Conservation (phyloP, 345 rosid genomes). For the Dipteronia sinensis region DNA sequence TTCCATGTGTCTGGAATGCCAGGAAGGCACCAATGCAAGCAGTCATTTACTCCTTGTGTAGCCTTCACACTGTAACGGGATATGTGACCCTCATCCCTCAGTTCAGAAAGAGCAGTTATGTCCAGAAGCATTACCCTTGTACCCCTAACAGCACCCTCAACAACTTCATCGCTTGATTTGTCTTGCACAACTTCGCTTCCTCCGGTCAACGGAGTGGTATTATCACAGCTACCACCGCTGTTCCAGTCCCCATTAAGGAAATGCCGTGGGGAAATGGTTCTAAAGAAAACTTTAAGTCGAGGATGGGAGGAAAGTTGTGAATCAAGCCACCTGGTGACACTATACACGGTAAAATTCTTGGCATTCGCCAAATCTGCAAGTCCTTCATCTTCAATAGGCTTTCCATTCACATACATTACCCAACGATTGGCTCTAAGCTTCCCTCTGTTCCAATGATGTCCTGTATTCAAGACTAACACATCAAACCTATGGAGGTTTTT, state of each 20-base stretch:
- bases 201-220: slow-evolving; percentile 52
- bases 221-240: slow-evolving; percentile 75
- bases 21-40: slow-evolving; percentile 97
- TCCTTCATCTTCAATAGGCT: slow-evolving; percentile 36
- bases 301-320: slow-evolving; percentile 58
- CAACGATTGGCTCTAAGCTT: slow-evolving; percentile 68
- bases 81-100: slow-evolving; percentile 78
- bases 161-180: slow-evolving; percentile 53
- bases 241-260: slow-evolving; percentile 80
- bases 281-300: slow-evolving; percentile 59
- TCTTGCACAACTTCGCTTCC: slow-evolving; percentile 50
- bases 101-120: slow-evolving; percentile 64
- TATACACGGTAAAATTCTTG: slow-evolving; percentile 58
- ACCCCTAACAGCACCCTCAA: slow-evolving; percentile 58
- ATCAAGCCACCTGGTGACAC: slow-evolving; percentile 63
- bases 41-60: slow-evolving; percentile 55
- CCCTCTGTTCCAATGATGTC: slow-evolving; percentile 88
- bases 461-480: slow-evolving; percentile 70
- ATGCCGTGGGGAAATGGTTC: slow-evolving; percentile 78
- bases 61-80: slow-evolving; percentile 50
- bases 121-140: slow-evolving; percentile 68
- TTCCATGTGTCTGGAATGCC: slow-evolving; percentile 90
- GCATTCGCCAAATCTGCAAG: slow-evolving; percentile 50
- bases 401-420: slow-evolving; percentile 66
- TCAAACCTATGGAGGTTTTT: slow-evolving; percentile 52